Evolutionary conservation across 208 protist genomes (phyloP), one percentile per base, ranked within the genome.

Genomic region (Crithidia expoeki): DNA sequence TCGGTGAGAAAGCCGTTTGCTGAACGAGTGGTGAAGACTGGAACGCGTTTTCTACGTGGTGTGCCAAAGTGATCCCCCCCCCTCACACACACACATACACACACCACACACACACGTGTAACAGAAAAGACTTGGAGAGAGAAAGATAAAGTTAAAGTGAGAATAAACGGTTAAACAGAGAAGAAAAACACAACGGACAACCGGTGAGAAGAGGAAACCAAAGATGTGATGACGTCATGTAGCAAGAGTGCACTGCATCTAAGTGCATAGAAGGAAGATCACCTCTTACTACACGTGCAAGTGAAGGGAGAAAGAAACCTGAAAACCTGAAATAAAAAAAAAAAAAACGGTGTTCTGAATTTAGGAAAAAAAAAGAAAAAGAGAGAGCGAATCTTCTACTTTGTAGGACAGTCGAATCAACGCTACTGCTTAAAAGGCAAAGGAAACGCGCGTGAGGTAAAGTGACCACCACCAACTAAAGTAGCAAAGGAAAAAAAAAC

Each of bases 281-380:
- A 47, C 42, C 12, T 21, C n/a, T 9, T 4, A 5, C 4, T 10
- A 52, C 25, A 64, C 28, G 68, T 52, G 40, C 50, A 55, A 16
- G 33, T 55, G 36, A 49, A 50, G 59, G 52, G n/a, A 25, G 27
- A 21, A 32, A 44, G 53, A 49, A 52, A n/a, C n/a, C n/a, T n/a
- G n/a, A n/a, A 28, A 36, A 32, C 21, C 25, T 53, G 4, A 25
- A 52, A 49, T 53, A 71, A n/a, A 68, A 68, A 44, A 68, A 56
- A 56, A 69, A 69, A 76, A 67, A 57, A 47, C 32, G 40, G 60
- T n/a, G n/a, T n/a, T n/a, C n/a, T n/a, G n/a, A 5, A 47, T 47
- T 4, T n/a, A 47, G 14, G n/a, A 4, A 47, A 17, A 47, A 47
- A 17, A 17, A 47, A 47, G n/a, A 47, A 47, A 47, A 17, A 74